Percentiles rank a stretch among this genome's conserved stretches.
phyloP scores from a whole-genome alignment of 306 rosid genomes.

The Luffa aegyptiaca region DNA sequence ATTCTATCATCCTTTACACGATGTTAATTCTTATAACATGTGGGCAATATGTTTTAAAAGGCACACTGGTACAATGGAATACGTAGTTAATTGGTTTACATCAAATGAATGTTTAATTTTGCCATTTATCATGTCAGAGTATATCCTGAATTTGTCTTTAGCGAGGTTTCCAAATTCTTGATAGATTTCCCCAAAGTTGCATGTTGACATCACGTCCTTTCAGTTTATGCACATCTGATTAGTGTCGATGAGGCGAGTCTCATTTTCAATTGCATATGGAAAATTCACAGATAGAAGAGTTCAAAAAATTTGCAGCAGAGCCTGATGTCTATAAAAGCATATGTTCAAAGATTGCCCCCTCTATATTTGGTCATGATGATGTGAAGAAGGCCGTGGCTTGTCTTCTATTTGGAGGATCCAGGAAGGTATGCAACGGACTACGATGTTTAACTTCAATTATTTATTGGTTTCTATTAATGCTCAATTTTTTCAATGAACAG shows the following conservation, averaged over 20 bases:
- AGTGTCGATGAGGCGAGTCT: neutral
- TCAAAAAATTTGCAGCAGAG: constrained; percentile 79
- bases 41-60: neutral
- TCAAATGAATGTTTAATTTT: neutral
- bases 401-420: constrained; percentile 91
- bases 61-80: neutral
- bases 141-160: neutral
- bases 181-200: neutral
- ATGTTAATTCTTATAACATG: neutral
- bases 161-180: neutral
- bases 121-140: neutral
- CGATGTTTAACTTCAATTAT: neutral
- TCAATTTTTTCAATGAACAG: constrained; percentile 34
- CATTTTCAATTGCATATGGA: neutral
- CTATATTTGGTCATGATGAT: constrained; percentile 92
- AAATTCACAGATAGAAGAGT: constrained; percentile 73
- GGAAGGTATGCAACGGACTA: constrained; percentile 45
- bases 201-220: neutral
- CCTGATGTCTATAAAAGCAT: constrained; percentile 68
- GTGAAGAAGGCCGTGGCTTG: constrained; percentile 91
- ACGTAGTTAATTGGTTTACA: neutral
- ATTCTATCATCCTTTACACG: constrained; percentile 2
- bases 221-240: neutral
- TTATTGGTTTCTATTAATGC: constrained; percentile 4
- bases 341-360: constrained; percentile 91